These are phyloP conservation scores for Puccinia novopanici DNA, from an alignment of 1,284 basidiomycete genomes.

Conservation along the genomic window DNA sequence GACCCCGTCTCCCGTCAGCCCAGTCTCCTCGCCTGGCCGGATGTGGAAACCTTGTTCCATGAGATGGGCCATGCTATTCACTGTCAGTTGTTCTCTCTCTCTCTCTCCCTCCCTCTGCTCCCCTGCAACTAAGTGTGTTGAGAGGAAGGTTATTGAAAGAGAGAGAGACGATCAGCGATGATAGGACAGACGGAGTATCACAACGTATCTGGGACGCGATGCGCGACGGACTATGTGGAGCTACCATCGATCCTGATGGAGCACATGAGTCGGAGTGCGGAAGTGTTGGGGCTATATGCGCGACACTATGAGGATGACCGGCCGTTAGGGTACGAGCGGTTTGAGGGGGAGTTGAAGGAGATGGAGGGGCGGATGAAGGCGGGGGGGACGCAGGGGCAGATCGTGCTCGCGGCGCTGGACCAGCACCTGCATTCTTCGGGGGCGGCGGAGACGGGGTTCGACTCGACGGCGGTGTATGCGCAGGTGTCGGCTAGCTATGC, in stretches of 20 bases:
- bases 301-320: conserved; percentile 56
- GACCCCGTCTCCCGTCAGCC: conserved; percentile 48
- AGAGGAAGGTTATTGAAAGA: neutral
- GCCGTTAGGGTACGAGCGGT: conserved; percentile 54
- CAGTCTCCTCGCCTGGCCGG: conserved; percentile 57
- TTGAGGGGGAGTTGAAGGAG: conserved; percentile 54
- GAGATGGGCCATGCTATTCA: conserved; percentile 60
- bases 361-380: conserved; percentile 56
- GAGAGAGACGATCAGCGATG: conserved; percentile 53
- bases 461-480: conserved; percentile 54
- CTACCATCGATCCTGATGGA: conserved; percentile 60
- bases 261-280: conserved; percentile 56
- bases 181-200: conserved; percentile 59
- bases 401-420: conserved; percentile 57
- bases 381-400: conserved; percentile 53
- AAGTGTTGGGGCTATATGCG: conserved; percentile 55
- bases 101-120: too few relatives aligned
- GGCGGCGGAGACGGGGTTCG: conserved; percentile 52
- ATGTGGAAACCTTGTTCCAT: conserved; percentile 59
- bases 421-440: conserved; percentile 58
- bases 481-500: conserved; percentile 51
- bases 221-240: conserved; percentile 59
- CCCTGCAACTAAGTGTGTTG: neutral
- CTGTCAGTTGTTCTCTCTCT: too few relatives aligned
- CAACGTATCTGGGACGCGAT: conserved; percentile 59